Percentiles rank a stretch among this genome's conserved stretches.
Conservation (phyloP, 1,284 basidiomycete genomes). For the Inonotus obliquus region DNA sequence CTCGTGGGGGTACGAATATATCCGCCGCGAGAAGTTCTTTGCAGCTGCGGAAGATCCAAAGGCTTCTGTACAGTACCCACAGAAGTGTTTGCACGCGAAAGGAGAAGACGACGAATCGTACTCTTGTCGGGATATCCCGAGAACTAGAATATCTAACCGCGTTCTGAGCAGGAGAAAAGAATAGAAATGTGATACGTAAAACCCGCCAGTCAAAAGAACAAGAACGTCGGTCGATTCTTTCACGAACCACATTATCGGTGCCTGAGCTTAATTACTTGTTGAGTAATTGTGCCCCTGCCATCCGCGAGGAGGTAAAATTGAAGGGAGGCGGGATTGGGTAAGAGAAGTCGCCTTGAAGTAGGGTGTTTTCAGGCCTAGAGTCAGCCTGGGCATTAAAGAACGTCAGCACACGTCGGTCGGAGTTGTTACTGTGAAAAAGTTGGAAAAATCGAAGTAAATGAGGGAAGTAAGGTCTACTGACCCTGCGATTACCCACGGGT, state of each 20-base stretch:
- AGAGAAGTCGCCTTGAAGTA: background rate
- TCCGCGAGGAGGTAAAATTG: background rate
- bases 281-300: background rate
- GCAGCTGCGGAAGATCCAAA: constrained; percentile 1
- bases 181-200: background rate
- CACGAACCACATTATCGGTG: background rate
- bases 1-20: background rate
- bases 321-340: background rate
- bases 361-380: background rate
- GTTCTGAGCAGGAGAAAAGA: background rate
- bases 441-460: background rate
- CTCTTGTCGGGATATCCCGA: background rate
- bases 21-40: background rate
- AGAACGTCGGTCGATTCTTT: background rate
- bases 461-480: background rate
- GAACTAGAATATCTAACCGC: background rate
- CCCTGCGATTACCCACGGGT: background rate
- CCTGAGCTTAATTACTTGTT: background rate
- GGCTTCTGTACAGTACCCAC: background rate
- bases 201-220: background rate
- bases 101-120: background rate
- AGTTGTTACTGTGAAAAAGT: background rate
- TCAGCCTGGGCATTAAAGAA: background rate
- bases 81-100: background rate
- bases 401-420: background rate